Evolutionary conservation across 495 filamentous ascomycete genomes (phyloP), one percentile per base, ranked within the genome.

Genomic region (Geopyxis carbonaria): DNA sequence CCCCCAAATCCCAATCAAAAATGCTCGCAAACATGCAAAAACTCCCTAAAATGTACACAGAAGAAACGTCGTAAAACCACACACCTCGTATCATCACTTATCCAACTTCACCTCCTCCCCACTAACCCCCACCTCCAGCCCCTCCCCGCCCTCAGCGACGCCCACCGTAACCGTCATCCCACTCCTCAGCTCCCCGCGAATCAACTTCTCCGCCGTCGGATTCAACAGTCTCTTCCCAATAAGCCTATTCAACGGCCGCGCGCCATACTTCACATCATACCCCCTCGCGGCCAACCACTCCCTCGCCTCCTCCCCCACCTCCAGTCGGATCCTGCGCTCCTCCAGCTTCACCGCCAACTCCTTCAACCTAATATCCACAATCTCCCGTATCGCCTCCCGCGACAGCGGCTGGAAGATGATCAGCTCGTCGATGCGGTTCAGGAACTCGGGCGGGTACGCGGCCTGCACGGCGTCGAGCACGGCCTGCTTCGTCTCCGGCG

Each of bases 341-440:
- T 84, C 75, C 2, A 94, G 70, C n/a, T 83, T 69, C 31, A 63
- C 55, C 53, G 93, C 83, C 0, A 95, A 64, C 59, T 97, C 89
- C 37, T 68, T 72, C 24, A 95, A 63, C 35, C 89, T 72, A 41
- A 95, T 93, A 48, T 94, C 81, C 34, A 94, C 83, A 38, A 95
- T 95, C 49, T 91, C 89, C 5, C 84, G 64, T 19, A 95, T 70
- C 31, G 89, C 84, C 18, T 69, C 65, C 14, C 66, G 62, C 0
- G 79, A 83, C 2, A 94, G 70, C 6, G 85, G 71, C 53, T 78
- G 79, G 69, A 95, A 95, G 53, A 95, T 65, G 58, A 94, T 93
- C 62, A 95, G 93, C 38, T 91, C 85, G 59, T 95, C 89, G 38
- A 95, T 81, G 5, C 89, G 73, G 59, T 97, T 95, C 38, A 95